Base-by-base conservation (phyloP, 768 basidiomycete species). In the Tricholoma sp. region DNA sequence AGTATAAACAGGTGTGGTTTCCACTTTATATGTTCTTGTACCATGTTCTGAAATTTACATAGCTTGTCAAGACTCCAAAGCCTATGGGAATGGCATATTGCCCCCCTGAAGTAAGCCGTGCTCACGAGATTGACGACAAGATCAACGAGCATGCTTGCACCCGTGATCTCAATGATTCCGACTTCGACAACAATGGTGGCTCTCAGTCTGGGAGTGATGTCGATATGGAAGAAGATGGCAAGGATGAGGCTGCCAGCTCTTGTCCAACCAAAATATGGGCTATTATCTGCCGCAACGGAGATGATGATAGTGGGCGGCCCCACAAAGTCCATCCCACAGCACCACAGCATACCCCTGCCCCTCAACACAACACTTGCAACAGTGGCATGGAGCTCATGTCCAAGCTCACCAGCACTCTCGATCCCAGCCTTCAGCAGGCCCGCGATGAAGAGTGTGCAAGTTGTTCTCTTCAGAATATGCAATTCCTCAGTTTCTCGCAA, bases 381-480 rank as follows among this genome's bases (percentile, higher is more conserved):
- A 43, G 19, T 43, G 61, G 62, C 7, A 29, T 53, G 10, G 69
- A 69, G n/a, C 61, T 71, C 22, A 22, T 67, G 14, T 53, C 19
- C 5, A 52, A 45, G 4, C 55, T 73, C 29, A 27, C 64, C 4
- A 9, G 27, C 19, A 60, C 67, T 14, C 59, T 71, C 45, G 66
- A 73, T 57, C 72, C 68, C 8, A 53, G 55, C 3, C 57, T 63
- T 11, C 66, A 65, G 19, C 24, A 46, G 16, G 56, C 55, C 3
- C 59, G 60, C 11, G 67, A 73, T 52, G 65, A 66, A 14, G 62
- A 68, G 16, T 56, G 60, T 18, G 50, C 66, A 5, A 51, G 51
- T 14, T 54, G 37, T 9, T 60, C 66, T 9, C 52, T 72, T 39
- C 64, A 67, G 18, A 66, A 53, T 35, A 65, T 63, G 0, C 71